phyloP scores from a whole-genome alignment of 176 grass and related monocot species.

The Oryza officinalis region DNA sequence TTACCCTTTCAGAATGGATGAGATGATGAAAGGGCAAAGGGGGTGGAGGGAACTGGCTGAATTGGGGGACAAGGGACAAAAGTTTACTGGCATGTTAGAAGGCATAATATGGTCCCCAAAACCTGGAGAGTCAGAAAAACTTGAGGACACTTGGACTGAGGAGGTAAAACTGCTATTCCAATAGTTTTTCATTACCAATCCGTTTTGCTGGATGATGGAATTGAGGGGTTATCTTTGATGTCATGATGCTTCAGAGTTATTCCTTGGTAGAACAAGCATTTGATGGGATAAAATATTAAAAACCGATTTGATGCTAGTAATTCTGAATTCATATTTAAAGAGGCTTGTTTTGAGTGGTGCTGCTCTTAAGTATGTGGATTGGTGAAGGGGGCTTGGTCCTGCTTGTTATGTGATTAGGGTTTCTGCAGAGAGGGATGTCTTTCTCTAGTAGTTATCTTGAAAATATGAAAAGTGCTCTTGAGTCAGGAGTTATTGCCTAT shows the following conservation, averaged over 20 bases:
- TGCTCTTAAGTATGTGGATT: neutral
- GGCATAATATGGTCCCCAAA: conserved; percentile 82
- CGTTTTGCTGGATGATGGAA: conserved; percentile 1
- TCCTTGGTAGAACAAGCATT: neutral
- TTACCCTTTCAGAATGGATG: conserved; percentile 81
- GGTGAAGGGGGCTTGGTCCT: neutral
- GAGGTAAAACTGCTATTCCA: conserved; percentile 46
- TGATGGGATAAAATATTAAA: conserved; percentile 19
- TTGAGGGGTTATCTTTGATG: neutral
- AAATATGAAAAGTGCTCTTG: neutral
- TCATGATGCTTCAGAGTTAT: neutral
- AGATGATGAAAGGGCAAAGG: conserved; percentile 98
- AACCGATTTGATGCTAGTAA: neutral
- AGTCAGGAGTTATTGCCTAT: conserved; percentile 18
- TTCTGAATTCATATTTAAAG: conserved; percentile 7
- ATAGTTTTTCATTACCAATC: neutral
- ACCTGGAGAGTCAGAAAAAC: conserved; percentile 43
- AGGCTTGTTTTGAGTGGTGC: conserved; percentile 9
- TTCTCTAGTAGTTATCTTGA: neutral
- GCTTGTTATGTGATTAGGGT: neutral
- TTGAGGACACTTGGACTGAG: conserved; percentile 59
- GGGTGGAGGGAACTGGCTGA: conserved; percentile 90
- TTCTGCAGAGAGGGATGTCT: neutral
- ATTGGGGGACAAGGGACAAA: conserved; percentile 83
- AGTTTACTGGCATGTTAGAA: conserved; percentile 82